Evolutionary conservation across 805 yeast genomes (phyloP).

Genomic region (Kregervanrija delftensis): DNA sequence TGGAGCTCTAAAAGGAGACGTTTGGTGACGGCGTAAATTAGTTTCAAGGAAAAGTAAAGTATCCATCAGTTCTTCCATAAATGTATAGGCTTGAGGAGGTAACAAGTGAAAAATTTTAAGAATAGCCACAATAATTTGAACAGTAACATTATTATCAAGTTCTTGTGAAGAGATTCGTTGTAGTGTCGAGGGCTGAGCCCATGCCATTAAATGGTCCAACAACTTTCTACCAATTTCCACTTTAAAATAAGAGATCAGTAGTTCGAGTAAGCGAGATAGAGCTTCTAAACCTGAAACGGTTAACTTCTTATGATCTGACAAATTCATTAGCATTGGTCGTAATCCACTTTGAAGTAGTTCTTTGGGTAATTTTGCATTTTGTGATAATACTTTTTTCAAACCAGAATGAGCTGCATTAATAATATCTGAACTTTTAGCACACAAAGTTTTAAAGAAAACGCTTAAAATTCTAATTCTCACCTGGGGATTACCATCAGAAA

Average conservation of each 20-base stretch:
- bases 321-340: slow-evolving; percentile 90
- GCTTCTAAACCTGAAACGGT: slow-evolving; percentile 91
- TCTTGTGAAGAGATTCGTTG: slow-evolving; percentile 75
- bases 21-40: slow-evolving; percentile 73
- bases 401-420: slow-evolving; percentile 94
- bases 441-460: slow-evolving; percentile 88
- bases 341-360: slow-evolving; percentile 92
- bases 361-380: slow-evolving; percentile 84
- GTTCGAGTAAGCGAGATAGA: slow-evolving; percentile 74
- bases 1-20: slow-evolving; percentile 88
- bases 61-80: slow-evolving; percentile 77
- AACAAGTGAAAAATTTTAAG: slow-evolving; percentile 84
- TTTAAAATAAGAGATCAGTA: slow-evolving; percentile 86
- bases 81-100: slow-evolving; percentile 89
- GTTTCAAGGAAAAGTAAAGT: slow-evolving; percentile 76
- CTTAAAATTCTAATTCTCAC: slow-evolving; percentile 82
- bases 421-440: slow-evolving; percentile 77
- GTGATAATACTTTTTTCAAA: slow-evolving; percentile 71
- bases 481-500: slow-evolving; percentile 54
- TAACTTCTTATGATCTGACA: slow-evolving; percentile 86
- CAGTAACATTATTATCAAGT: slow-evolving; percentile 70
- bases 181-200: slow-evolving; percentile 82
- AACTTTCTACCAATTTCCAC: slow-evolving; percentile 94
- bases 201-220: slow-evolving; percentile 88
- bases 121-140: slow-evolving; percentile 83